Conservation (phyloP, 331 rosid genomes). For the Phaseolus coccineus region DNA sequence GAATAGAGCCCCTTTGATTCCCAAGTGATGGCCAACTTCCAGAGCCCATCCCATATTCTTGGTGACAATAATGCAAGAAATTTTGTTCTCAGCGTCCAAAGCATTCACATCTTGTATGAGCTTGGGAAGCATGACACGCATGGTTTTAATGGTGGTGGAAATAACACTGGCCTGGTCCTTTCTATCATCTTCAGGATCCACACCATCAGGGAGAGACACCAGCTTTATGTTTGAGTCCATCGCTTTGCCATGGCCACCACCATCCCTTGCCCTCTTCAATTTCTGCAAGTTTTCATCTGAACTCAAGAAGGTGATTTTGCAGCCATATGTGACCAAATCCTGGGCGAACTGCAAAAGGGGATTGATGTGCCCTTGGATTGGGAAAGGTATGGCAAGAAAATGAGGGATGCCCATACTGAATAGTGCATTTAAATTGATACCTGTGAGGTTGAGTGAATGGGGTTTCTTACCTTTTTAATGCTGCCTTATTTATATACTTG, state of each 20-base stretch:
- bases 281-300: conserved; percentile 38
- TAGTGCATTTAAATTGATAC: neutral
- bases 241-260: neutral
- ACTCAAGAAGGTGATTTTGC: conserved; percentile 51
- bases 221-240: conserved; percentile 35
- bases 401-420: conserved; percentile 36
- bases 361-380: conserved; percentile 52
- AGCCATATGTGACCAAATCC: conserved; percentile 34
- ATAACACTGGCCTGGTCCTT: conserved; percentile 30
- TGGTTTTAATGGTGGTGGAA: conserved; percentile 38
- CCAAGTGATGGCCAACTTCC: conserved; percentile 39
- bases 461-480: neutral
- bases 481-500: neutral
- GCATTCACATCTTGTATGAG: conserved; percentile 49
- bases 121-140: conserved; percentile 48
- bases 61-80: conserved; percentile 47
- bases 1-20: conserved; percentile 48
- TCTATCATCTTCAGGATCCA: conserved; percentile 51
- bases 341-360: conserved; percentile 47
- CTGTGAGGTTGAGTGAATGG: neutral
- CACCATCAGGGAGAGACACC: conserved; percentile 55
- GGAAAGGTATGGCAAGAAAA: conserved; percentile 53
- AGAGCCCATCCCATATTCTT: conserved; percentile 55
- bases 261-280: conserved; percentile 23
- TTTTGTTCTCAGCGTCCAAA: conserved; percentile 34